Percentiles rank a stretch among this genome's conserved stretches.
Evolutionary conservation across 257 asterid species (phyloP).

Genomic region (Nyctanthes arbortristis): DNA sequence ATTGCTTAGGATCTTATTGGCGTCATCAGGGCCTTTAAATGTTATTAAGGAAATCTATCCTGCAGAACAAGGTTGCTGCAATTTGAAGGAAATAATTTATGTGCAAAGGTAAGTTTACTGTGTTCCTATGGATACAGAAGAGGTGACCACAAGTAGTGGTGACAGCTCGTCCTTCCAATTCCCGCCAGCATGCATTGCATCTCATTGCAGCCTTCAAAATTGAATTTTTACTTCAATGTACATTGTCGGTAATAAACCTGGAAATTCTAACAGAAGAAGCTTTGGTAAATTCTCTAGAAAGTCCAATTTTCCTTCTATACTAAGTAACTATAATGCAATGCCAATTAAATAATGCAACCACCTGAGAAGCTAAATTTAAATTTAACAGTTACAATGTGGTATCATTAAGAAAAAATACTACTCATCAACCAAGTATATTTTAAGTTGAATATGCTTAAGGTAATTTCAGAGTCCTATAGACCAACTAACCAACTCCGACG

Average conservation of each 20-base stretch:
- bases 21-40: conserved; percentile 81
- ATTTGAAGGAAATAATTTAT: conserved; percentile 6
- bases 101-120: neutral
- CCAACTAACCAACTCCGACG: neutral
- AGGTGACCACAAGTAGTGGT: conserved; percentile 95
- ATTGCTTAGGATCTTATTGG: conserved; percentile 74
- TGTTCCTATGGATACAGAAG: conserved; percentile 66
- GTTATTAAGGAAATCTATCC: conserved; percentile 51
- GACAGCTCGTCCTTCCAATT: conserved; percentile 87
- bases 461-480: neutral
- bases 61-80: conserved; percentile 18
- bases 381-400: neutral
- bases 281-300: neutral
- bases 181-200: conserved; percentile 97
- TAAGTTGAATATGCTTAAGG: neutral
- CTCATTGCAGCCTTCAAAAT: conserved; percentile 58
- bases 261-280: conserved; percentile 7
- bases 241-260: conserved; percentile 29
- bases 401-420: neutral
- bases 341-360: neutral
- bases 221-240: conserved; percentile 11
- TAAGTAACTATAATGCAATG: neutral
- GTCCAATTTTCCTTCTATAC: neutral
- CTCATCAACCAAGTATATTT: neutral
- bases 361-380: neutral